These are phyloP conservation scores for Stephania cephalantha DNA, from an alignment of 164 flowering plant genomes.

Conservation along the genomic window DNA sequence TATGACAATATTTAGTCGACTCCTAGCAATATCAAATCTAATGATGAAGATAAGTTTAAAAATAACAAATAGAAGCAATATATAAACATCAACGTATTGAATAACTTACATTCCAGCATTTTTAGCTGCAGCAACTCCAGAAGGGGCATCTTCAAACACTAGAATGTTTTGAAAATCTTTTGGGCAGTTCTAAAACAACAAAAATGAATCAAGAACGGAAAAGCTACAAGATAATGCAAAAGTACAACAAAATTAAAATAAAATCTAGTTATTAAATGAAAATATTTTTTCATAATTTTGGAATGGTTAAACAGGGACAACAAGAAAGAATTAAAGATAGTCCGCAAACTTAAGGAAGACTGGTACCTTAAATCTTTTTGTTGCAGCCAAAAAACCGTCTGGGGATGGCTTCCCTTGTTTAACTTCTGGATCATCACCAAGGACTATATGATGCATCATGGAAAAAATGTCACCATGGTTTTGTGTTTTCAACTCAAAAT, in stretches of 20 bases:
- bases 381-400: constrained; percentile 78
- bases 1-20: neutral
- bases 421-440: constrained; percentile 96
- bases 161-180: constrained; percentile 52
- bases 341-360: neutral
- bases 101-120: constrained; percentile 68
- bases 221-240: neutral
- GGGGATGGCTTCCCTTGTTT: constrained; percentile 92
- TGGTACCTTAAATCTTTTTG: constrained; percentile 87
- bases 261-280: too few relatives aligned
- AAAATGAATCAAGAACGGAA: constrained; percentile 10
- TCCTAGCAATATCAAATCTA: neutral
- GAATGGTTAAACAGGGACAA: neutral
- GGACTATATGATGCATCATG: constrained; percentile 90
- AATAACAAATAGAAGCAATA: neutral
- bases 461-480: constrained; percentile 70
- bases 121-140: constrained; percentile 86
- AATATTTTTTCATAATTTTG: neutral
- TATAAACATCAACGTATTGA: neutral
- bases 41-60: neutral
- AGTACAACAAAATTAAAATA: too few relatives aligned
- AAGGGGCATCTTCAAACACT: constrained; percentile 97
- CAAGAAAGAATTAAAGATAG: neutral
- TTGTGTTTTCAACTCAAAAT: constrained; percentile 81
- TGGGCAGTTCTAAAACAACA: constrained; percentile 47